phyloP scores from a whole-genome alignment of 2,329 filamentous ascomycete species.

The Epichloe aotearoae region DNA sequence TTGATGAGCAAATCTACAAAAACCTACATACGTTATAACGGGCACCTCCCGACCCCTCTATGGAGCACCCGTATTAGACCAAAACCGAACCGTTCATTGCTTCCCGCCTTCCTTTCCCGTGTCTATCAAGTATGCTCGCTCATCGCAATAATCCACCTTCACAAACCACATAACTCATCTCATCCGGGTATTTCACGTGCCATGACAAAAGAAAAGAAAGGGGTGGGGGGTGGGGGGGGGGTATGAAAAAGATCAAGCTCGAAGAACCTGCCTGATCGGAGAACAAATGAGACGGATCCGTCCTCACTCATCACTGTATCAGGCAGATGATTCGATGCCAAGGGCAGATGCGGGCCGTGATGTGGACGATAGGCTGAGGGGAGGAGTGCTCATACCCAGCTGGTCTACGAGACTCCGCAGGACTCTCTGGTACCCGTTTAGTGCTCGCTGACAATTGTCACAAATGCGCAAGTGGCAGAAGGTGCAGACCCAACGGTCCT shows the following conservation, averaged over 20 bases:
- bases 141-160: not conserved
- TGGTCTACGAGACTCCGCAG: conserved; percentile 28
- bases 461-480: conserved; percentile 42
- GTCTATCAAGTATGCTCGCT: not conserved
- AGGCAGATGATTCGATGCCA: conserved; percentile 3
- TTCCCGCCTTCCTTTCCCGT: not conserved
- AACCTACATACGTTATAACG: not conserved
- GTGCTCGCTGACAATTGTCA: conserved; percentile 28
- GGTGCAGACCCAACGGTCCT: conserved; percentile 32
- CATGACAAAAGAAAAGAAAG: no score
- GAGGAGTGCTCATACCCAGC: conserved; percentile 8
- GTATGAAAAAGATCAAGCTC: not conserved
- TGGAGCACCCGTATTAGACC: not conserved
- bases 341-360: conserved; percentile 11
- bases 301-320: not conserved
- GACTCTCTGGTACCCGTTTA: conserved; percentile 29
- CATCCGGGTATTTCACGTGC: not conserved
- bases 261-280: not conserved
- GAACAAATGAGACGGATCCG: not conserved
- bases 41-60: not conserved
- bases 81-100: not conserved
- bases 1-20: no score
- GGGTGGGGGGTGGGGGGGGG: no score
- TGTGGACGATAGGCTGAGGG: conserved; percentile 10
- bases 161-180: not conserved